Base-by-base conservation (phyloP, 2,329 filamentous ascomycete species). In the Fonsecaea multimorphosa region DNA sequence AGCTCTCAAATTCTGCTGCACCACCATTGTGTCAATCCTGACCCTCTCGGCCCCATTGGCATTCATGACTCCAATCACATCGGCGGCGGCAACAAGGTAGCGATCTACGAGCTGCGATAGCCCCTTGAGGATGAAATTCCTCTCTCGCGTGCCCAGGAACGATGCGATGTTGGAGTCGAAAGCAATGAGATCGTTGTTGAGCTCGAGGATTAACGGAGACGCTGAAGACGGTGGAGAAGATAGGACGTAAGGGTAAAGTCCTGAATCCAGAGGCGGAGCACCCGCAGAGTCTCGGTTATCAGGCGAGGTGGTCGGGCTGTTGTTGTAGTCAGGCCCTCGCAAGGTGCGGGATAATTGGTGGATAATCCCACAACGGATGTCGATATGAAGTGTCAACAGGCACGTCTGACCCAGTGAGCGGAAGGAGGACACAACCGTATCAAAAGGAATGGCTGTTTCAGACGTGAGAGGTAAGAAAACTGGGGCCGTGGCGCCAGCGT, bases 1-100 rank as follows among this genome's bases (percentile, higher is more conserved):
- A 71, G 96, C 96, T 81, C 97, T 97, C 62, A 99, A 86, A 73
- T 97, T 97, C 76, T 99, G 95, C 79, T 98, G 94, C 58, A 99
- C 82, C 46, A 99, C 95, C 27, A 97, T 85, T 56, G 97, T 92
- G 76, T 99, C 97, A 73, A 98, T 87, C 76, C 93, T 90, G 87
- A 99, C 93, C 40, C 93, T 87, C n/a, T 89, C 87, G 66, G 89
- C 91, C 49, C 95, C 95, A 72, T 90, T 87, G 40, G 80, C 81
- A 76, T 99, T 97, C 88, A 99, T 94, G 7, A 90, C 88, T 57
- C 88, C 87, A 52, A 94, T 90, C 74, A 86, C 85, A 19, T 84
- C 81, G 1, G 89, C 87, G 68, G 91, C 91, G 66, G 87, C 82
- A 40, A 97, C 87, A 2, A 98, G 87, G 74, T 90, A 91, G 8